phyloP scores from a whole-genome alignment of 2,329 filamentous ascomycete species.

The Pseudocercospora cruenta region DNA sequence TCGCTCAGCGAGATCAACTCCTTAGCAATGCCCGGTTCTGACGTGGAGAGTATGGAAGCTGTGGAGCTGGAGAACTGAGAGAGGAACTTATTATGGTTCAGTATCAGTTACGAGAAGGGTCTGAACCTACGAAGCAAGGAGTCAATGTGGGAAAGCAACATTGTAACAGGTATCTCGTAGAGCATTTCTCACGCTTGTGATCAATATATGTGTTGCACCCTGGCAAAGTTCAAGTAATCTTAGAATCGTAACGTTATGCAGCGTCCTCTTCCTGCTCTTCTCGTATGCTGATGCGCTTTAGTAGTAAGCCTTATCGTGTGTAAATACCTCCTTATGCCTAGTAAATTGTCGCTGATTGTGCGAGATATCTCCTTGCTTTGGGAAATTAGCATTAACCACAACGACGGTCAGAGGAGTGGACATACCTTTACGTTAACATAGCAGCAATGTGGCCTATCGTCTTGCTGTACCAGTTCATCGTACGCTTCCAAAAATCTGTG shows the following conservation, averaged over 20 bases:
- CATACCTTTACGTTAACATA: not conserved
- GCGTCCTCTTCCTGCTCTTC: not conserved
- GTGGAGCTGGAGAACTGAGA: too few species aligned
- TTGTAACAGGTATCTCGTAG: not conserved
- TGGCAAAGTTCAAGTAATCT: not conserved
- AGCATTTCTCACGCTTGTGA: not conserved
- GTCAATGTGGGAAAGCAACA: not conserved
- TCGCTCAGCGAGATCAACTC: too few species aligned
- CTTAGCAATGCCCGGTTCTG: too few species aligned
- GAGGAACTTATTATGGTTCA: too few species aligned
- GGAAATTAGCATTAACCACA: not conserved
- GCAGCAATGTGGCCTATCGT: not conserved
- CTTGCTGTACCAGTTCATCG: not conserved
- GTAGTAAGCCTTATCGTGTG: not conserved
- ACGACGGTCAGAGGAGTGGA: not conserved
- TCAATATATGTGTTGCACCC: not conserved
- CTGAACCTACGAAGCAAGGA: not conserved
- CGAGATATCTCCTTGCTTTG: not conserved
- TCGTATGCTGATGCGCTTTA: not conserved
- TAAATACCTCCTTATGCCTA: not conserved
- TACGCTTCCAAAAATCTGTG: not conserved
- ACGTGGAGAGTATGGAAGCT: too few species aligned
- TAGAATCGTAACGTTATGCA: not conserved
- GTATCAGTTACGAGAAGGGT: not conserved
- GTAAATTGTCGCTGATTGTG: not conserved